These are phyloP conservation scores for Rhizophagus sp. DNA, from an alignment of 192 early-diverging fungal genomes.

Conservation along the genomic window DNA sequence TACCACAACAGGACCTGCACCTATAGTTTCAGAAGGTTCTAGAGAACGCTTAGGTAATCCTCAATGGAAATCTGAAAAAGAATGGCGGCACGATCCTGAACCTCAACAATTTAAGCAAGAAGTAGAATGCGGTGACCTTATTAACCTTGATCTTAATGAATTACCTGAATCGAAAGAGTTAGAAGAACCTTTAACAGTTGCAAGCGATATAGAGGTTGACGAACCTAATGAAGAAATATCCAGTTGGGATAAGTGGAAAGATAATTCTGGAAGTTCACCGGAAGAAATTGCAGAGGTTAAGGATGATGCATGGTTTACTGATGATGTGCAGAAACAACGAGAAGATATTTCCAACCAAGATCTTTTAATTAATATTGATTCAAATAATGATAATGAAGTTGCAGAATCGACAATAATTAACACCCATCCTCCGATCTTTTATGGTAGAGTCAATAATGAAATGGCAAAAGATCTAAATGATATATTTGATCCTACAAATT, in stretches of 20 bases:
- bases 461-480: background rate
- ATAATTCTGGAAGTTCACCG: background rate
- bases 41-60: conserved; percentile 22
- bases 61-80: conserved; percentile 10
- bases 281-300: background rate
- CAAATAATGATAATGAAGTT: background rate
- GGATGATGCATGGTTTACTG: background rate
- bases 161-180: background rate
- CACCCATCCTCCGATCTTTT: background rate
- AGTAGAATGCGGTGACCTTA: background rate
- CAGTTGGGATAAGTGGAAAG: too few species aligned
- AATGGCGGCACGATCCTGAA: background rate
- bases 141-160: background rate
- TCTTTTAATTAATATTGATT: conserved; percentile 3
- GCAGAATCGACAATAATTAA: background rate
- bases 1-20: background rate
- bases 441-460: background rate
- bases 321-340: background rate
- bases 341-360: background rate
- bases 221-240: too few species aligned
- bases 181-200: too few species aligned
- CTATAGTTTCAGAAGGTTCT: background rate
- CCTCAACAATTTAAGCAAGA: background rate
- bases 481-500: background rate
- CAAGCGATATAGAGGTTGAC: too few species aligned